Evolutionary conservation across 2,329 filamentous ascomycete species (phyloP), one percentile per base, ranked within the genome.

Genomic region (Diaporthe sp.): DNA sequence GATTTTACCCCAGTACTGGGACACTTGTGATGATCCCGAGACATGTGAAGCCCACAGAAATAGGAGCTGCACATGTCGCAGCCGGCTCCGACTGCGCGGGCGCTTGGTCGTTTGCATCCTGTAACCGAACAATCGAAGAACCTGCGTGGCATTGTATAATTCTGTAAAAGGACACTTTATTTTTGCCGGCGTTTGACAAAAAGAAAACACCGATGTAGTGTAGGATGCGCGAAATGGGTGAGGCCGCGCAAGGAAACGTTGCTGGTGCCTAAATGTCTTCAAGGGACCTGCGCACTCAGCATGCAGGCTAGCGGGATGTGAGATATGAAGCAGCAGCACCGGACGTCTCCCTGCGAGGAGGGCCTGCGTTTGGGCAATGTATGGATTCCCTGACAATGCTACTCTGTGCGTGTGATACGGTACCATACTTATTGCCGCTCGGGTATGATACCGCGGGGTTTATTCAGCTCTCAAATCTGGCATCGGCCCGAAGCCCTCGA

Each of bases 61-160:
- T 67, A 31, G 28, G 15, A 22, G 37, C 37, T 67, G 22, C 61
- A 67, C 13, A 42, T 67, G 22, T 67, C 61, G 8, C 62, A 68
- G 12, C 62, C 62, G 25, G 55, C 55, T 37, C 44, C 62, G 5
- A 28, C 34, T 19, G 62, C 62, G 42, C 62, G 44, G 7, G 49
- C 62, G 25, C 44, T 68, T 22, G 62, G 62, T n/a, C 37, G 31
- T 13, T 12, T 15, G 28, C 62, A 53, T 12, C 25, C 22, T 34
- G 62, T 42, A 15, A 42, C 31, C 15, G 62, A 46, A 42, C 62
- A 67, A 15, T 49, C 31, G 25, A 42, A 67, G 42, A 67, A 67
- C 12, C 42, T 67, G 8, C 13, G n/a, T 4, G 12, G 5, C 62
- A 46, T 67, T 34, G 2, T 46, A 7, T 9, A 19, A 7, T 44